Percentiles rank a stretch among this genome's conserved stretches.
Conservation (phyloP, 1,139 yeast species). For the Taphrina sp. region DNA sequence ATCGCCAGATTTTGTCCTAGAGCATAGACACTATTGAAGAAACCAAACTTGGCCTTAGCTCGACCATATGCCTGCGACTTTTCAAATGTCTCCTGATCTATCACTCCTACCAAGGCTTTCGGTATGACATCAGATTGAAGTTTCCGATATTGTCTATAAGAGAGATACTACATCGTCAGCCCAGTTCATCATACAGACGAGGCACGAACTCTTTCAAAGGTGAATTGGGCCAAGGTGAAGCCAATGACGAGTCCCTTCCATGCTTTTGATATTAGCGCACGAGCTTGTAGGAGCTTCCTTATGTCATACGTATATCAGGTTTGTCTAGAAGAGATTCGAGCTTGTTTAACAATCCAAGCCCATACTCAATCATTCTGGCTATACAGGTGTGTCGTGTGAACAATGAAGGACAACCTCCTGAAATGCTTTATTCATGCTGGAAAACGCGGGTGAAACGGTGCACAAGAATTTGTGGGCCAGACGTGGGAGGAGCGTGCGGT, state of each 20-base stretch:
- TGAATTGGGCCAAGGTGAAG: conserved; percentile 27
- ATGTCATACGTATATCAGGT: conserved; percentile 3
- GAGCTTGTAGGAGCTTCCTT: not conserved
- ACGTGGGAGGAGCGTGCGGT: no score
- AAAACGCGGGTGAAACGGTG: no score
- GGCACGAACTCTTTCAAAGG: conserved; percentile 2
- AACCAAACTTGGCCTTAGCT: conserved; percentile 73
- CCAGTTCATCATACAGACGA: not conserved
- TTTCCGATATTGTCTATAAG: conserved; percentile 72
- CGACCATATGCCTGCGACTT: conserved; percentile 78
- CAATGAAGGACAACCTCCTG: no score
- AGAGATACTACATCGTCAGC: conserved; percentile 49
- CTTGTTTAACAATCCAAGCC: conserved; percentile 4
- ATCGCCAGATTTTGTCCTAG: conserved; percentile 59
- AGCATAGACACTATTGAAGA: conserved; percentile 55
- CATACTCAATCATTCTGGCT: conserved; percentile 1
- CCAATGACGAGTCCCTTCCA: conserved; percentile 30
- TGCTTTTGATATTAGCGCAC: not conserved
- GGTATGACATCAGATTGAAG: conserved; percentile 62
- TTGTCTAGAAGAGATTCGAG: conserved; percentile 7
- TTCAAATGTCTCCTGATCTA: conserved; percentile 65
- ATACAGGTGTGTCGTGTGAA: not conserved
- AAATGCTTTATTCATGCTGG: no score
- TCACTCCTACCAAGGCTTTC: conserved; percentile 56
- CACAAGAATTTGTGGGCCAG: no score